Evolutionary conservation across 2,329 filamentous ascomycete species (phyloP).

Genomic region (Penicillium sp.): DNA sequence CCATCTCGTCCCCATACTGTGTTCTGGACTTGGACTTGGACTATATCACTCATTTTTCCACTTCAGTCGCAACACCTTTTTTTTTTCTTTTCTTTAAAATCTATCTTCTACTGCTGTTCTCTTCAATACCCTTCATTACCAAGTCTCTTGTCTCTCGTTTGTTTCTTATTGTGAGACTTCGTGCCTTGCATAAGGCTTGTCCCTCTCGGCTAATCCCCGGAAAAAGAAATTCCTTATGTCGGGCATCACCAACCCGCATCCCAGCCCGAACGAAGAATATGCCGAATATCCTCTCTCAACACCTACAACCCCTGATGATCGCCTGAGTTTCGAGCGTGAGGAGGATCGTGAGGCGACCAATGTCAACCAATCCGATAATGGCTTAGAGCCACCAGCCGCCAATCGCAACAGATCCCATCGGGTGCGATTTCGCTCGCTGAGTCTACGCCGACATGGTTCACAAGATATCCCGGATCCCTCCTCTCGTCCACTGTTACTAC

Average conservation of each 20-base stretch:
- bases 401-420: slow-evolving; percentile 17
- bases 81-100: not conserved
- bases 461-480: slow-evolving; percentile 4
- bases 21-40: no score
- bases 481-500: slow-evolving; percentile 15
- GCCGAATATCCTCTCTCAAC: slow-evolving; percentile 19
- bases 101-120: not conserved
- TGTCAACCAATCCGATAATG: slow-evolving; percentile 15
- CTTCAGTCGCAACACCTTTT: no score
- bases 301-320: slow-evolving; percentile 5
- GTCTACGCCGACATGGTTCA: slow-evolving; percentile 3
- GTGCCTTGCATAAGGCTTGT: slow-evolving; percentile 10
- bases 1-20: not conserved
- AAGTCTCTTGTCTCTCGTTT: not conserved
- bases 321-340: slow-evolving; percentile 19
- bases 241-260: slow-evolving; percentile 18
- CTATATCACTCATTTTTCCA: no score
- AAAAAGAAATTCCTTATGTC: slow-evolving; percentile 19
- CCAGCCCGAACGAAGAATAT: slow-evolving; percentile 25
- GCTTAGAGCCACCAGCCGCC: slow-evolving; percentile 3
- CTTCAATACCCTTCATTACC: not conserved
- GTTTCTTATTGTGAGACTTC: not conserved
- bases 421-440: slow-evolving; percentile 24
- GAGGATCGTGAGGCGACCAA: slow-evolving; percentile 10
- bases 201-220: not conserved